phyloP scores from a whole-genome alignment of 441 rosid genomes.

The Theobroma grandiflorum region DNA sequence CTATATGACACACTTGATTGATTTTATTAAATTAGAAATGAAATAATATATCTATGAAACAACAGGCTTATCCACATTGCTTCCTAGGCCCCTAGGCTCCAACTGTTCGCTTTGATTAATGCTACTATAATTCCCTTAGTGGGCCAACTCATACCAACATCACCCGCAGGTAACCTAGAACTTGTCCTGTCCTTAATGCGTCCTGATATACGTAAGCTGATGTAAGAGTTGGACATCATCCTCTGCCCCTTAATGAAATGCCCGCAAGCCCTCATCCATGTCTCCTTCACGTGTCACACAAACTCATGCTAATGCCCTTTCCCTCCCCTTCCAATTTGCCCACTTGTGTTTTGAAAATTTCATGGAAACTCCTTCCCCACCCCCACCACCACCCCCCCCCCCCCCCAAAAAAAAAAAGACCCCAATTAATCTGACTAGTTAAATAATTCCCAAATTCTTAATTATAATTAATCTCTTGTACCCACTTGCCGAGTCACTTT shows the following conservation, averaged over 20 bases:
- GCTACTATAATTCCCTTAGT: not conserved
- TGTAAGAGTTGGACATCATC: constrained; percentile 6
- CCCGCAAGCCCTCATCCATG: not conserved
- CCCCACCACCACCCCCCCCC: no score
- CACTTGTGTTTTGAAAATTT: constrained; percentile 28
- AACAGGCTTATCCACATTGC: not conserved
- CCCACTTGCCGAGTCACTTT: no score
- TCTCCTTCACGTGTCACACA: constrained; percentile 3
- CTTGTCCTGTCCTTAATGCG: not conserved
- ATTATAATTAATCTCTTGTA: no score
- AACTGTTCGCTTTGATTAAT: not conserved
- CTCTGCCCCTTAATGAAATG: no score
- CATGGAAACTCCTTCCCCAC: not conserved
- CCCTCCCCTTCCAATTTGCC: constrained; percentile 19
- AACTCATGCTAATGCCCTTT: not conserved
- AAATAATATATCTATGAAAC: not conserved
- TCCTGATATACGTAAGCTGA: not conserved
- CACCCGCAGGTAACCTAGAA: not conserved
- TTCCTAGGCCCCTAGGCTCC: not conserved
- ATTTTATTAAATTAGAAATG: no score
- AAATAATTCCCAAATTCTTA: no score
- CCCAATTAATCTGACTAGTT: no score
- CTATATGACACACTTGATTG: no score
- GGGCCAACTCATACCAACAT: not conserved
- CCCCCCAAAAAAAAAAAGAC: not conserved